Evolutionary conservation across 2,329 filamentous ascomycete genomes (phyloP), one percentile per base, ranked within the genome.

Genomic region (Cladosporium halotolerans): DNA sequence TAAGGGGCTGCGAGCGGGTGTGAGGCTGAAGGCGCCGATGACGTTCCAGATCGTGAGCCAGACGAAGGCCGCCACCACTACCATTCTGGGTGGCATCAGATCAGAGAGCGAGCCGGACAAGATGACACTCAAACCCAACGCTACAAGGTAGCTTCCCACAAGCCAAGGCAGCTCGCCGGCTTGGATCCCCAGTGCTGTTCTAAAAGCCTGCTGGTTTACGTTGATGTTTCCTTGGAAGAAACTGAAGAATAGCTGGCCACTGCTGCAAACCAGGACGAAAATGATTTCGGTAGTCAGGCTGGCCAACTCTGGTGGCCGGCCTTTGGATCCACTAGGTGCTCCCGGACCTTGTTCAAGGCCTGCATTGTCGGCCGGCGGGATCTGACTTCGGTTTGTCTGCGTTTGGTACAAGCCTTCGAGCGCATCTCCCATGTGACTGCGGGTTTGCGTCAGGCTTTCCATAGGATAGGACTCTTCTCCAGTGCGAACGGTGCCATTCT

Each of bases 21-120:
- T 64, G 4, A 75, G 53, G 1, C 68, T 66, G 56, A 70, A 73
- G 9, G 61, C 70, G 0, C 72, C 63, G 13, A 66, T 56, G 23
- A 63, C 36, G 44, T 75, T 75, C 73, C 73, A 75, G 1, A 65
- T 60, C 0, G 68, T 67, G 3, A 72, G 62, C 72, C 72, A 75
- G 13, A 63, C 57, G 56, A 75, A 74, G 0, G 73, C 72, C 5
- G 68, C 67, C 1, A 75, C 68, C 61, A 75, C 71, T 1, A 75
- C 61, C 2, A 62, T 58, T 34, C 71, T 73, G 0, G 73, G 73
- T 1, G 72, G 66, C 1, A 66, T 66, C 1, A 76, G 60, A 51
- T 76, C 73, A 2, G 70, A 68, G 61, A 73, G n/a, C 67, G 60
- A 63, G 13, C 63, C 63, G n/a, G 62, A 62, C 9, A 66, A 63